Evolutionary conservation across 805 yeast species (phyloP), one percentile per base, ranked within the genome.

Genomic region (Metahyphopichia silvanorum): DNA sequence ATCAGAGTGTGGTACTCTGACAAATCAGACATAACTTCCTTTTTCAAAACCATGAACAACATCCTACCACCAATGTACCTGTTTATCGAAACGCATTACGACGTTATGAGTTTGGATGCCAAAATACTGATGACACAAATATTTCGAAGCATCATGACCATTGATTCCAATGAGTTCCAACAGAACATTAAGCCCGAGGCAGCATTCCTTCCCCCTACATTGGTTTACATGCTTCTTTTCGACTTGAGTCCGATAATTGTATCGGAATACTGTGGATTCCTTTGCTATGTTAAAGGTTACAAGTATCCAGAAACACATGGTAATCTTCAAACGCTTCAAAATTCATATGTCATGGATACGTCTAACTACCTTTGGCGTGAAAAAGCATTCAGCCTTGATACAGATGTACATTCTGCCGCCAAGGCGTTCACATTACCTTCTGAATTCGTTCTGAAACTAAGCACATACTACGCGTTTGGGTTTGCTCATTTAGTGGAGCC

Each of bases 291-390:
- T 37, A 72, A 73, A 39, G 49, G 35, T 10, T 61, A 57, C 32
- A 49, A 53, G 25, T 54, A 60, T 32, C 32, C 42, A n/a, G 44
- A 42, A 2, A 20, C 25, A 1, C 43, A 44, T 4, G 41, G 40
- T 5, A 23, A 40, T 3, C 39, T 49, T 21, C 63, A 65, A 32
- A 41, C 43, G 7, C 30, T 70, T 4, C 76, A 71, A 29, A 76
- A 76, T 35, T 54, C 76, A 0, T 73, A 68, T 37, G 69, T 77
- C 7, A 69, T 75, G 66, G 84, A 79, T 44, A 46, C 71, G 6
- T 63, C 79, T 38, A 78, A 79, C 36, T 56, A 71, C 10, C 29
- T 73, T 0, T 79, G 84, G 84, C 53, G 82, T 37, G 74, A 76
- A 40, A 66, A 61, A 43, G 74, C 78, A 1, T 69, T 76, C 39